Evolutionary conservation across 1,284 basidiomycete species (phyloP), one percentile per base, ranked within the genome.

Genomic region (Irpex lacteus): DNA sequence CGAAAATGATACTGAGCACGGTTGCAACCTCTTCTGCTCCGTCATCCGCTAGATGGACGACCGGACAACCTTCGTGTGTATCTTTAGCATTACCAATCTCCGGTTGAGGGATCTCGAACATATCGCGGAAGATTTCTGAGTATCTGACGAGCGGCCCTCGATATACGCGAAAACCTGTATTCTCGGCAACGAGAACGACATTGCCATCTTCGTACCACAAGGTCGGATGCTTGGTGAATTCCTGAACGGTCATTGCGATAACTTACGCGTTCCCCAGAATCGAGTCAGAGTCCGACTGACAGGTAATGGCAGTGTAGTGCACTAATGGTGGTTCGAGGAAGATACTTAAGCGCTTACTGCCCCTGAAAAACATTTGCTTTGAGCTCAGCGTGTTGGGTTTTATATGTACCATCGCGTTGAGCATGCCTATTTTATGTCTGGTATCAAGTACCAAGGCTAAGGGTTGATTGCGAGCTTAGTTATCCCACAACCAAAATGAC

Each of bases 161-260:
- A 69, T 90, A 87, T 1, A 90, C 83, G 65, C 85, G 88, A 78
- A 89, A 90, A 0, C 80, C 81, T 11, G 79, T 79, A 13, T 73
- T 73, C 0, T 79, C 81, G 1, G 85, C 78, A 56, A 86, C 71
- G 62, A 89, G 79, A 56, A 89, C 75, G 37, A 88, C 75, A 67
- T 88, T 90, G 3, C 87, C 87, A 66, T 89, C 87, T 0, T 75
- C 68, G 70, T 89, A 89, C 85, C 85, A 89, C 67, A 88, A 53
- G 50, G 11, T 18, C 18, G 50, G 21, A 53, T 53, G 50, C 50
- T 26, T 18, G 18, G n/a, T 18, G 9, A 53, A 26, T 9, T 53
- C 18, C 8, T 53, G 13, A 18, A 53, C 11, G 18, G 50, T 19
- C 50, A 53, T 53, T 26, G 26, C 26, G 26, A 26, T 26, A 26